Conservation (phyloP, 2,329 filamentous ascomycete species). For the Penicillium glabrum region DNA sequence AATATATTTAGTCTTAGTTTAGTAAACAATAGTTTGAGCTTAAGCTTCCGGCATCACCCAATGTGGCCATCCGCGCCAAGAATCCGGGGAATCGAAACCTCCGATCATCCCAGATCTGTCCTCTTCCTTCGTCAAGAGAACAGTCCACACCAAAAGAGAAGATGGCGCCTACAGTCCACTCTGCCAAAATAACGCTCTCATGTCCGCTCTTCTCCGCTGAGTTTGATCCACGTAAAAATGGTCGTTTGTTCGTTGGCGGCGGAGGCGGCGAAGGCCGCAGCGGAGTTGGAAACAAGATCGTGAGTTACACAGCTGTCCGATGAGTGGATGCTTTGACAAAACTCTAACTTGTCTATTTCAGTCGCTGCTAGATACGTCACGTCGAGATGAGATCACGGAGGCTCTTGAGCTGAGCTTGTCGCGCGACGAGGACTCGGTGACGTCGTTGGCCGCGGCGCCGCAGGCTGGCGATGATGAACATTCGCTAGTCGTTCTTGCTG, state of each 20-base stretch:
- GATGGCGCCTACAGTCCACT: slow-evolving; percentile 42
- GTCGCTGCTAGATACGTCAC: slow-evolving; percentile 71
- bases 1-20: too few relatives aligned
- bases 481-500: slow-evolving; percentile 63
- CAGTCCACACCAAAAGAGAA: slow-evolving; percentile 4
- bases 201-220: slow-evolving; percentile 87
- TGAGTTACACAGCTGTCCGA: slow-evolving; percentile 43
- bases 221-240: slow-evolving; percentile 78
- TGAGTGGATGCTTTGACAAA: neutral
- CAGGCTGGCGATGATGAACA: slow-evolving; percentile 50
- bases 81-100: slow-evolving; percentile 24
- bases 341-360: slow-evolving; percentile 30
- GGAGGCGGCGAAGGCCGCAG: slow-evolving; percentile 80
- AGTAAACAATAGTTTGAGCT: neutral
- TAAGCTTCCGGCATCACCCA: slow-evolving; percentile 12
- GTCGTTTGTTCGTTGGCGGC: slow-evolving; percentile 76
- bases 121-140: slow-evolving; percentile 13
- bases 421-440: slow-evolving; percentile 84
- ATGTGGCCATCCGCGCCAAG: slow-evolving; percentile 27
- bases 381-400: slow-evolving; percentile 62
- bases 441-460: slow-evolving; percentile 69
- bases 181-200: slow-evolving; percentile 66
- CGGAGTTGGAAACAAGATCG: slow-evolving; percentile 85
- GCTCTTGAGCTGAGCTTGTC: slow-evolving; percentile 74
- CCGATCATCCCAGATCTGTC: slow-evolving; percentile 22